Evolutionary conservation across 208 protist species (phyloP).

Genomic region (Leishmania arabica): DNA sequence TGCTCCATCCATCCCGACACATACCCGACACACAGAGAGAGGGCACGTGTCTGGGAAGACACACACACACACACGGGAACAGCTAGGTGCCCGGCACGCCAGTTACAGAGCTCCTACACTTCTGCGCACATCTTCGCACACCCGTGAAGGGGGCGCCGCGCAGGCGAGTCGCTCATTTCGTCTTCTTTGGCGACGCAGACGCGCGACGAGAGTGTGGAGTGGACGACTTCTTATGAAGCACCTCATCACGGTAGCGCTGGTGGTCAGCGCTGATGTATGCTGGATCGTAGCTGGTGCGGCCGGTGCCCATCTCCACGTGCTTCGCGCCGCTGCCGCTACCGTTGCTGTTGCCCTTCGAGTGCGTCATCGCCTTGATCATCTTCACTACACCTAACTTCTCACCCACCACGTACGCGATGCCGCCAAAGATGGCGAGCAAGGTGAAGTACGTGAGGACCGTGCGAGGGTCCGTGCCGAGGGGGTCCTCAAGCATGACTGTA

Average conservation of each 20-base stretch:
- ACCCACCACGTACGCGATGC: conserved; percentile 51
- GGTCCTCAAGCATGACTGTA: conserved; percentile 70
- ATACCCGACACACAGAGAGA: neutral
- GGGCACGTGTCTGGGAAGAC: neutral
- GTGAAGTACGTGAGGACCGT: conserved; percentile 87
- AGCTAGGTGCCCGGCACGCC: neutral
- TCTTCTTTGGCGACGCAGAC: conserved; percentile 52
- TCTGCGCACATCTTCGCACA: neutral
- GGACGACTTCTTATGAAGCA: conserved; percentile 53
- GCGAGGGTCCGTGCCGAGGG: conserved; percentile 73
- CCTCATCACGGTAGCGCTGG: conserved; percentile 65
- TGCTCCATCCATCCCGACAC: neutral
- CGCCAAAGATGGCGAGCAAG: conserved; percentile 59
- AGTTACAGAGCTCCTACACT: neutral
- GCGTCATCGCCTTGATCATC: conserved; percentile 24
- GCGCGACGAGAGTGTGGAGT: conserved; percentile 33
- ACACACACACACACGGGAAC: neutral
- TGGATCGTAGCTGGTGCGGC: conserved; percentile 63
- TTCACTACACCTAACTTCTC: conserved; percentile 57
- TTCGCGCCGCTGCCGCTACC: conserved; percentile 6
- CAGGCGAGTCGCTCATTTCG: conserved; percentile 2
- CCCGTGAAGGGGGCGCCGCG: neutral
- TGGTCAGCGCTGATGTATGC: conserved; percentile 88
- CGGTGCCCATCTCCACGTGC: conserved; percentile 41
- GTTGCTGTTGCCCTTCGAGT: conserved; percentile 11